Evolutionary conservation across 805 yeast genomes (phyloP), one percentile per base, ranked within the genome.

Genomic region (Candida palmyrensis): DNA sequence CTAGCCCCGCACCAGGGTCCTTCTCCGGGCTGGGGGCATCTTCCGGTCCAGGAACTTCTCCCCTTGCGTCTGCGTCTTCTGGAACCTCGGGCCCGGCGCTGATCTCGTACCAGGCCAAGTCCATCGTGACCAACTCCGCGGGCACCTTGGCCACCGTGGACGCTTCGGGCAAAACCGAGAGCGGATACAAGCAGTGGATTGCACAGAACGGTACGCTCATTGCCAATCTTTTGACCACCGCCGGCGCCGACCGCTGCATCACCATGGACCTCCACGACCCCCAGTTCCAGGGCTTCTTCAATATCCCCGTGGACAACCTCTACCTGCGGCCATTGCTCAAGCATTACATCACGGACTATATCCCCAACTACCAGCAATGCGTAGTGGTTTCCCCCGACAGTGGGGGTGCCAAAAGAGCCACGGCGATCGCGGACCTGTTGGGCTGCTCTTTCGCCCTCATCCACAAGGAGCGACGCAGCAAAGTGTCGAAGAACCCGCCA

Each of bases 211-310:
- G 98, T 9, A 88, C 95, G 2, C 66, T 92, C 40, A 75, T 92
- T 43, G 97, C 97, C 24, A 82, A 87, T 46, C 62, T 92, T 40
- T 64, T 92, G 42, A 83, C 87, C 3, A 75, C 90, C 2, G 92
- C 97, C 0, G 98, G 98, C 25, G 96, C 97, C 1, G 95, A 92
- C 58, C 92, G 94, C 50, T 79, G 89, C 36, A 88, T 92, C 43
- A 92, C 99, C 2, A 89, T 92, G 97, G 99, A 92, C 53, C 68
- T 92, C 37, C 99, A 92, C 55, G 98, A 92, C 51, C 88, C 97
- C 2, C 98, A 92, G 59, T 92, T 87, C 59, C 97, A 94, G 57
- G 99, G 99, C 4, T 92, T 87, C 51, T 92, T 92, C 53, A 92
- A 89, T 49, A 83, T 92, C 27, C 96, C 97, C 2, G 97, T 92